phyloP scores from a whole-genome alignment of 495 filamentous ascomycete species.

The Extremus antarcticus region DNA sequence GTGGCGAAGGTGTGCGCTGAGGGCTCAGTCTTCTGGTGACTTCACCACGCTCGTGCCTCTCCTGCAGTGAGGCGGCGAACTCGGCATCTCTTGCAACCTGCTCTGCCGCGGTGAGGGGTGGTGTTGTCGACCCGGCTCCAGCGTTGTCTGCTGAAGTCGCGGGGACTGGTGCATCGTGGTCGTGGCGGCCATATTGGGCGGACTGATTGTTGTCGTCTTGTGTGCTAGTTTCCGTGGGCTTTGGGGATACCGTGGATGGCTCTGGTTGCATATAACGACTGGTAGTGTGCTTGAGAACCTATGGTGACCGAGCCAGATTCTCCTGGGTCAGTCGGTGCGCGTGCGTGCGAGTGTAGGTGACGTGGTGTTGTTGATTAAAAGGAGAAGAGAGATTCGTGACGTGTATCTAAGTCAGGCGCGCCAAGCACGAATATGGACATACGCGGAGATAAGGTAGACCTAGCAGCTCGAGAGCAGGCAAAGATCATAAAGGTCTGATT shows the following conservation, averaged over 20 bases:
- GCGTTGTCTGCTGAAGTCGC: constrained; percentile 15
- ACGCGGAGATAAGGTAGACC: not conserved
- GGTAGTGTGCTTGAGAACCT: constrained; percentile 33
- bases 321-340: constrained; percentile 27
- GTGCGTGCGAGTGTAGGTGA: constrained; percentile 7
- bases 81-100: constrained; percentile 17
- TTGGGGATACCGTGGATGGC: constrained; percentile 51
- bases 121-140: constrained; percentile 2
- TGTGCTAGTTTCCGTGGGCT: constrained; percentile 36
- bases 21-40: constrained; percentile 25
- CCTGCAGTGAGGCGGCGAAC: constrained; percentile 10
- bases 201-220: constrained; percentile 31
- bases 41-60: constrained; percentile 1
- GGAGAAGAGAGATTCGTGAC: not conserved
- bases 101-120: not conserved
- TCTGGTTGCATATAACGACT: constrained; percentile 81
- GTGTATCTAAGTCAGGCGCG: not conserved
- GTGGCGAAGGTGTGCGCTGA: constrained; percentile 27
- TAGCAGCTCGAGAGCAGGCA: no score
- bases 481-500: no score
- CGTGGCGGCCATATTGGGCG: constrained; percentile 65
- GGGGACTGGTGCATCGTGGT: constrained; percentile 28
- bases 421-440: not conserved
- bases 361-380: constrained; percentile 6
- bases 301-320: constrained; percentile 53